A percentile compares a stretch with the other conserved stretches of the same genome.
Conservation (phyloP, 129 eudicot species). For the Centella asiatica region DNA sequence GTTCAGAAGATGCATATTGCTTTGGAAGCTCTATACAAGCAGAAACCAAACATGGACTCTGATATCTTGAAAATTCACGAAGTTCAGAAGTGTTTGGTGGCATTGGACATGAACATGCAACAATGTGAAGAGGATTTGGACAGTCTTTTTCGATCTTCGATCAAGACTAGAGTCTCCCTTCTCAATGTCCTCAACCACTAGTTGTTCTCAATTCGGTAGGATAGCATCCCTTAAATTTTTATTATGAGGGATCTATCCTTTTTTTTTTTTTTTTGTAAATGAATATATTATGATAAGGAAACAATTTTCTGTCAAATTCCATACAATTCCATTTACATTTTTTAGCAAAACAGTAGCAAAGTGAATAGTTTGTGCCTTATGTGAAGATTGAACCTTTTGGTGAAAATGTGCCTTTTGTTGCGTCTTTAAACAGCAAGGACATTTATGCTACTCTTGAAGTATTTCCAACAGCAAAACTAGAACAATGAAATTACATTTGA, state of each 20-base stretch:
- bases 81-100: not conserved
- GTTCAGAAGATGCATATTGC: not conserved
- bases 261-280: too few relatives aligned
- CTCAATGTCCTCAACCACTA: conserved; percentile 5
- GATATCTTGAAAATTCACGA: not conserved
- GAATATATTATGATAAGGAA: too few relatives aligned
- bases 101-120: not conserved
- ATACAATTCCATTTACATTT: too few relatives aligned
- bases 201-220: not conserved
- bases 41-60: not conserved
- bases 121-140: conserved; percentile 1
- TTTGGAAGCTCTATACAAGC: conserved; percentile 2
- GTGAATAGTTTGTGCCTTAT: too few relatives aligned
- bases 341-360: too few relatives aligned
- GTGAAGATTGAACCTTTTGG: too few relatives aligned
- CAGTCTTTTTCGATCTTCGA: not conserved
- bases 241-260: not conserved
- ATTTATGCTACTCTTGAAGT: too few relatives aligned
- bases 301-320: too few relatives aligned
- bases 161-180: conserved; percentile 4
- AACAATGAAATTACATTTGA: too few relatives aligned
- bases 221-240: conserved; percentile 1
- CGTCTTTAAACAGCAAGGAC: too few relatives aligned
- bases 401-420: too few relatives aligned
- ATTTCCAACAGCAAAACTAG: too few relatives aligned